A percentile compares a stretch with the other conserved stretches of the same genome.
Conservation (phyloP, 2,329 filamentous ascomycete species). For the Beauveria scarabaeidicola region DNA sequence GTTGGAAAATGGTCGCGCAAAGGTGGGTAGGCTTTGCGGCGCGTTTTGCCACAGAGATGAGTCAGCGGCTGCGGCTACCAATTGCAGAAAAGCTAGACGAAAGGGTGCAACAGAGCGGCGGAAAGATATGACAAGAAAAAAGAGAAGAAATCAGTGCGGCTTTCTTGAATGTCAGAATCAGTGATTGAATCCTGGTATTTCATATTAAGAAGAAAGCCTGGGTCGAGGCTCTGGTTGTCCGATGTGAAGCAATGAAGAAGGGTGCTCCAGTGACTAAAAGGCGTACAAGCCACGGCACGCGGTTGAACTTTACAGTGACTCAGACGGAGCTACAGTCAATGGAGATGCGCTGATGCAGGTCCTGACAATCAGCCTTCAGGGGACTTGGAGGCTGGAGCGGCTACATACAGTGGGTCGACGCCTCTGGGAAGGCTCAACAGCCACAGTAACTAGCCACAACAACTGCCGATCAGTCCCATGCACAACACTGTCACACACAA, state of each 20-base stretch:
- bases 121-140: too few relatives aligned
- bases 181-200: too few relatives aligned
- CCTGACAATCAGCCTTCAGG: not conserved
- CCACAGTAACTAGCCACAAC: not conserved
- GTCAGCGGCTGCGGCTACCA: not conserved
- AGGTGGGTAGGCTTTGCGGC: not conserved
- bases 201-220: too few relatives aligned
- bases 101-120: too few relatives aligned
- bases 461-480: not conserved
- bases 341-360: not conserved
- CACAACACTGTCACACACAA: too few relatives aligned
- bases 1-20: not conserved
- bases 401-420: not conserved
- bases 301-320: not conserved
- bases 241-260: too few relatives aligned
- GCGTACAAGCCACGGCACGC: too few relatives aligned
- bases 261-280: too few relatives aligned
- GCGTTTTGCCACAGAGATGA: not conserved
- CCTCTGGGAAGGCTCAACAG: not conserved
- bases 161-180: too few relatives aligned
- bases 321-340: not conserved
- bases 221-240: too few relatives aligned
- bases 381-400: not conserved
- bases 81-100: too few relatives aligned
- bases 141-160: too few relatives aligned